These are phyloP conservation scores for Kwoniella newhampshirensis DNA, from an alignment of 768 basidiomycete genomes.

Conservation along the genomic window DNA sequence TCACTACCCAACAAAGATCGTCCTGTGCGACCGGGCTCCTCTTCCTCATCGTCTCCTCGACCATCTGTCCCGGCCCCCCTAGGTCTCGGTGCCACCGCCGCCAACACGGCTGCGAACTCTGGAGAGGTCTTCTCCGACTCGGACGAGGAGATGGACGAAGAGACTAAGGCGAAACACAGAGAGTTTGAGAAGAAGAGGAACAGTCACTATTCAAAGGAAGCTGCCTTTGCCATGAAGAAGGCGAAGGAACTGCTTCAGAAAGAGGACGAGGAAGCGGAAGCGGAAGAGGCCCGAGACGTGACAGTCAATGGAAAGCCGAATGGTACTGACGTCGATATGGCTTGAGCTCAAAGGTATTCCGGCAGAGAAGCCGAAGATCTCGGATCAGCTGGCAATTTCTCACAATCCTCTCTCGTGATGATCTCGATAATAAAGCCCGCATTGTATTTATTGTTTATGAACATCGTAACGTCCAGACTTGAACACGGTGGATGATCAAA, in stretches of 20 bases:
- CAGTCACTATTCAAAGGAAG: conserved; percentile 52
- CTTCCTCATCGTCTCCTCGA: conserved; percentile 2
- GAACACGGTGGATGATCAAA: no score
- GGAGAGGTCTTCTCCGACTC: conserved; percentile 59
- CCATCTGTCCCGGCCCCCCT: conserved; percentile 25
- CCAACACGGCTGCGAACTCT: conserved; percentile 49
- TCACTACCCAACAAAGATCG: conserved; percentile 40
- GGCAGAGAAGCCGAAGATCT: no score
- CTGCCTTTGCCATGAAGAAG: conserved; percentile 46
- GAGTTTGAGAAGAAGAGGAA: conserved; percentile 49
- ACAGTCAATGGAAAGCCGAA: no score
- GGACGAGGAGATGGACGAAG: conserved; percentile 77
- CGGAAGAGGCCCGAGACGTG: no score
- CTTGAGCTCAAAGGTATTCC: no score
- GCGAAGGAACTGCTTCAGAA: conserved; percentile 42
- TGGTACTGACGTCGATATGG: no score
- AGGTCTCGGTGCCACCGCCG: conserved; percentile 35
- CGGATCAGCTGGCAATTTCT: no score
- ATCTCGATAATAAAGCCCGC: no score
- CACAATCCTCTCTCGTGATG: no score
- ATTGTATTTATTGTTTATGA: no score
- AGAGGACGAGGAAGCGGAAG: conserved; percentile 34
- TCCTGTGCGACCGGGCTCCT: conserved; percentile 51
- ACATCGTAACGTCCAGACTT: no score
- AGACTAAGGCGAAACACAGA: conserved; percentile 53